These are phyloP conservation scores for Sordariomycetes sp. DNA, from an alignment of 2,329 filamentous ascomycete genomes.

Conservation along the genomic window DNA sequence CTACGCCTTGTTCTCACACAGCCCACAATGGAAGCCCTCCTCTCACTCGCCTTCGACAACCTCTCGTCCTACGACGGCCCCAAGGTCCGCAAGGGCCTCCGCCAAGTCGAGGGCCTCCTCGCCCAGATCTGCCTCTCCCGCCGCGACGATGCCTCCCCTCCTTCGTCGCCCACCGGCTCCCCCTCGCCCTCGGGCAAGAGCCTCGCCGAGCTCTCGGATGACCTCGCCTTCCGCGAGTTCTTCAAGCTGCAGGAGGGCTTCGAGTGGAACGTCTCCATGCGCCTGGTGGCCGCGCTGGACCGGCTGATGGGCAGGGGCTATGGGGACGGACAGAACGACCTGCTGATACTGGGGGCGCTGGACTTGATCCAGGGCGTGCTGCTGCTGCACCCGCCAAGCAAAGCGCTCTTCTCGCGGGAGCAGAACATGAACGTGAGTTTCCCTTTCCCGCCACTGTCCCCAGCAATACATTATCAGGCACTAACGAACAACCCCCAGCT, in stretches of 20 bases:
- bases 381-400: slow-evolving; percentile 81
- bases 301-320: slow-evolving; percentile 67
- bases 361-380: slow-evolving; percentile 83
- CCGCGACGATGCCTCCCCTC: slow-evolving; percentile 15
- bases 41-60: slow-evolving; percentile 92
- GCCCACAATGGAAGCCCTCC: slow-evolving; percentile 68
- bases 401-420: slow-evolving; percentile 76
- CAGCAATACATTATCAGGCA: not conserved
- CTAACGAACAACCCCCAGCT: slow-evolving; percentile 36
- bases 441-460: not conserved
- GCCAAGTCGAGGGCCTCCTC: slow-evolving; percentile 86
- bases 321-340: slow-evolving; percentile 72
- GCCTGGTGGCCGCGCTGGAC: slow-evolving; percentile 77
- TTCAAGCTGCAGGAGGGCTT: slow-evolving; percentile 96
- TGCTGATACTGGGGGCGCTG: slow-evolving; percentile 78
- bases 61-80: slow-evolving; percentile 82
- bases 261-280: slow-evolving; percentile 90
- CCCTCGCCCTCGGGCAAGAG: slow-evolving; percentile 33
- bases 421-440: slow-evolving; percentile 79
- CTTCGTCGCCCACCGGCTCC: slow-evolving; percentile 17
- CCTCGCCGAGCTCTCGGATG: slow-evolving; percentile 60
- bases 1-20: not conserved
- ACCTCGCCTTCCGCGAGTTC: slow-evolving; percentile 89
- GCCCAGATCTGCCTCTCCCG: slow-evolving; percentile 84
- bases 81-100: slow-evolving; percentile 87